phyloP scores from a whole-genome alignment of 495 filamentous ascomycete species.

The Neurospora africana region DNA sequence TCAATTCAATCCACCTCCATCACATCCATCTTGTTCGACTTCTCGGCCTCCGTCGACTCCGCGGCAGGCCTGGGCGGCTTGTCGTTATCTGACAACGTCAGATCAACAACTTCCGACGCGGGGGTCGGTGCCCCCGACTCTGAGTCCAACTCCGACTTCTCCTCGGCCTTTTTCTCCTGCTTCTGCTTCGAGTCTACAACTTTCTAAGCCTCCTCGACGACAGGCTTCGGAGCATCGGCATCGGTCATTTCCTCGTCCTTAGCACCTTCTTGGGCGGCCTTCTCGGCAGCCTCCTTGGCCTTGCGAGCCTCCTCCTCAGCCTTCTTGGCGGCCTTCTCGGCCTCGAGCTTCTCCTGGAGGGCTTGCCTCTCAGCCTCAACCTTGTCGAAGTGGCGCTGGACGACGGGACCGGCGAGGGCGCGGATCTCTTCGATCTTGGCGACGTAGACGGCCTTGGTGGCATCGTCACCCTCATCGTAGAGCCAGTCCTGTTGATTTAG shows the following conservation, averaged over 20 bases:
- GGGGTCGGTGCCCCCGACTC: not conserved
- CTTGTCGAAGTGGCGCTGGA: constrained; percentile 92
- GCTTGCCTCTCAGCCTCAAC: constrained; percentile 79
- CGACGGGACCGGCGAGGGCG: constrained; percentile 78
- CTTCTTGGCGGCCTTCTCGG: constrained; percentile 71
- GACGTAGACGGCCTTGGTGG: constrained; percentile 85
- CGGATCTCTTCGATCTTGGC: constrained; percentile 95
- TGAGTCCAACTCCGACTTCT: not conserved
- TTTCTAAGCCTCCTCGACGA: constrained; percentile 24
- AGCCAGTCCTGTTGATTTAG: constrained; percentile 71
- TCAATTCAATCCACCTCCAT: not conserved
- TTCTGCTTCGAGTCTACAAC: not conserved
- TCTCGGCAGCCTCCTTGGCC: constrained; percentile 32
- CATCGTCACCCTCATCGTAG: constrained; percentile 93
- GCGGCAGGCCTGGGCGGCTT: constrained; percentile 37
- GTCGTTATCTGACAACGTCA: constrained; percentile 68
- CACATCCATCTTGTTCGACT: not conserved
- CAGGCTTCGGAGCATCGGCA: constrained; percentile 38
- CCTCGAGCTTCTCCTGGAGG: constrained; percentile 63
- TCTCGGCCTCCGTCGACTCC: not conserved
- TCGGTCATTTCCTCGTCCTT: constrained; percentile 51
- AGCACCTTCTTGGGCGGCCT: constrained; percentile 18
- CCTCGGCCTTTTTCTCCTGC: not conserved
- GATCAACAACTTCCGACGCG: constrained; percentile 60
- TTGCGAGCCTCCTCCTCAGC: constrained; percentile 52